Evolutionary conservation across 345 rosid genomes (phyloP).

Genomic region (Citrus cavaleriei): DNA sequence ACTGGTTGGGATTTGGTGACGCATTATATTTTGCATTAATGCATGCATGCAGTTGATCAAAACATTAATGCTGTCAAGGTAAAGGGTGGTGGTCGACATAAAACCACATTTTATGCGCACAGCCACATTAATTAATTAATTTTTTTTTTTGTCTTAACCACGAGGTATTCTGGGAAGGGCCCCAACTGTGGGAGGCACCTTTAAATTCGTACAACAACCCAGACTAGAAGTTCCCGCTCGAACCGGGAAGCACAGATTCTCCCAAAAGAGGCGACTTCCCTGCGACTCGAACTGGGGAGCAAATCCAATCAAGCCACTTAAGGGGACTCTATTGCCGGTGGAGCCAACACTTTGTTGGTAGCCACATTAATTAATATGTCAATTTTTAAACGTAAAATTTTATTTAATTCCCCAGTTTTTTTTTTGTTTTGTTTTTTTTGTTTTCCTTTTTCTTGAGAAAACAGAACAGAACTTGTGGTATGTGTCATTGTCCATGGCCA

Average conservation of each 20-base stretch:
- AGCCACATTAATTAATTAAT: neutral
- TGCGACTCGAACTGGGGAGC: fast-evolving
- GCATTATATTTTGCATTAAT: neutral
- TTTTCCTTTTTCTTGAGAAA: neutral
- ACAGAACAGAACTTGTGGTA: neutral
- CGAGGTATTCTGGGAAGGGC: fast-evolving
- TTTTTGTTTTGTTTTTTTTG: neutral
- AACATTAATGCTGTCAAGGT: neutral
- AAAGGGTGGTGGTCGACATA: constrained; percentile 1
- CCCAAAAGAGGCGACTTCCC: fast-evolving
- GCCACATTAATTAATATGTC: neutral
- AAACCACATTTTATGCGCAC: constrained; percentile 14
- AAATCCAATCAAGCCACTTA: too few species aligned
- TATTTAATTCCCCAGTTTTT: neutral
- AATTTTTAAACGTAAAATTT: neutral
- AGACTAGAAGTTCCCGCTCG: fast-evolving
- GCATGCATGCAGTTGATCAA: neutral
- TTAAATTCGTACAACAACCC: fast-evolving
- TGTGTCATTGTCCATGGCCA: neutral
- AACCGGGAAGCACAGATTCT: fast-evolving
- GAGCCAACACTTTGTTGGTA: neutral
- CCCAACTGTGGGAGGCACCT: fast-evolving
- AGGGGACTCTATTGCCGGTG: too few species aligned
- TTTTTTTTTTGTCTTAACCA: too few species aligned
- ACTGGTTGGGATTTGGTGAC: too few species aligned